Base-by-base conservation (phyloP, 2,329 filamentous ascomycete genomes). In the Lachnellula occidentalis region DNA sequence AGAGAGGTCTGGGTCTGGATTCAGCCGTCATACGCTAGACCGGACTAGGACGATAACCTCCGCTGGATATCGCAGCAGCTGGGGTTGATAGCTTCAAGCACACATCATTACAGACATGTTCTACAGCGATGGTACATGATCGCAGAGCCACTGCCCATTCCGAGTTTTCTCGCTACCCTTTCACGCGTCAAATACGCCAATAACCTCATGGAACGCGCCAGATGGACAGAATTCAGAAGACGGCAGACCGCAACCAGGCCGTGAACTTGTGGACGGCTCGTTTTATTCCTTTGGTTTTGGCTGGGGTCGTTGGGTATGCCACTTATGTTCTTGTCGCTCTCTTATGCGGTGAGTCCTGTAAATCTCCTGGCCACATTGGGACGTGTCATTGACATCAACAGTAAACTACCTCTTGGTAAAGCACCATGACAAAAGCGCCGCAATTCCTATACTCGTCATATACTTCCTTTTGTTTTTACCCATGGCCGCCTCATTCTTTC, bases 381-480 rank as follows among this genome's bases (percentile, higher is more conserved):
- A 45, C 22, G 19, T 34, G 37, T 19, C 22, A 45, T 57, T 65
- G 37, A 65, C 42, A 21, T 45, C 57, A 55, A 53, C 65, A 90
- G 88, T 92, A 61, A 74, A 87, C 63, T 92, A 90, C 67, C 79
- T 95, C 45, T 75, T 91, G 58, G 75, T 78, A 22, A 67, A 72
- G 48, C 65, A 69, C 51, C 65, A 70, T 50, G 56, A 69, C 69
- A 62, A 61, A 65, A 78, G 80, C 51, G 73, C 83, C 31, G 90
- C 85, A 42, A 79, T 86, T 55, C 82, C 81, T 12, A 80, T 96
- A 53, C 75, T 95, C 45, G 79, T 83, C 27, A 71, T 92, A 22
- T 91, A 89, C 71, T 87, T 87, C 65, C 50, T 92, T 51, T 76
- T 95, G 51, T 75, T 96, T 45, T 62, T 88, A 15, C 76, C 87